phyloP scores from a whole-genome alignment of 192 early-diverging fungal genomes.

The Mortierella antarctica region DNA sequence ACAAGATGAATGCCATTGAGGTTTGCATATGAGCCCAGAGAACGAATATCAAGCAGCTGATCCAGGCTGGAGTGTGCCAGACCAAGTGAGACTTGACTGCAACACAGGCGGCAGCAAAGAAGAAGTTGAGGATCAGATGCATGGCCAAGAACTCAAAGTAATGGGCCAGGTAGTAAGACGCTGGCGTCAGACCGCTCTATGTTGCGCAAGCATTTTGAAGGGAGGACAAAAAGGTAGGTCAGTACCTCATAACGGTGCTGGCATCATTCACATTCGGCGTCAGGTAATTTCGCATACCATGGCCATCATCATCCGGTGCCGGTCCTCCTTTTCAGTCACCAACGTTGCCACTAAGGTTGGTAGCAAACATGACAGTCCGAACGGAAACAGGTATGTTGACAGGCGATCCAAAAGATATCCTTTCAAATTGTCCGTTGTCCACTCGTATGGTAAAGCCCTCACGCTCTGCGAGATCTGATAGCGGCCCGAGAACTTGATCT shows the following conservation, averaged over 20 bases:
- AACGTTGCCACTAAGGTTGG: slow-evolving; percentile 44
- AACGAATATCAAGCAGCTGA: slow-evolving; percentile 18
- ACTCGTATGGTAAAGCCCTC: slow-evolving; percentile 30
- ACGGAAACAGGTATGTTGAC: slow-evolving; percentile 23
- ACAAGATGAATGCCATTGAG: slow-evolving; percentile 13
- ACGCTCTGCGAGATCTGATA: slow-evolving; percentile 29
- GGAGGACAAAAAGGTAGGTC: too few species aligned
- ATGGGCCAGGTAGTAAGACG: slow-evolving; percentile 26
- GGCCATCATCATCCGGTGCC: slow-evolving; percentile 51
- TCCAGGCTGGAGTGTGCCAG: slow-evolving; percentile 10
- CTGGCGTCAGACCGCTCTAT: slow-evolving; percentile 40
- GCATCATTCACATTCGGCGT: too few species aligned
- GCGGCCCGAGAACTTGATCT: slow-evolving; percentile 30
- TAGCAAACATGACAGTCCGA: slow-evolving; percentile 34
- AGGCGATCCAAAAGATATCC: slow-evolving; percentile 15
- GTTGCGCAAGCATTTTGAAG: too few species aligned
- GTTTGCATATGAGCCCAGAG: slow-evolving; percentile 40
- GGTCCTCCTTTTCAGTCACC: slow-evolving; percentile 47
- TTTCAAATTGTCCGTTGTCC: not conserved
- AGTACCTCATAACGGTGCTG: too few species aligned
- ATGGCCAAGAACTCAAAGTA: slow-evolving; percentile 46
- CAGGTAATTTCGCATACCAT: slow-evolving; percentile 17
- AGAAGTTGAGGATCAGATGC: slow-evolving; percentile 37
- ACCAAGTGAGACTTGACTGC: slow-evolving; percentile 32
- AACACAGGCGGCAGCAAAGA: slow-evolving; percentile 24